Conservation (phyloP, 257 asterid genomes). For the Thymus mandschuricus region DNA sequence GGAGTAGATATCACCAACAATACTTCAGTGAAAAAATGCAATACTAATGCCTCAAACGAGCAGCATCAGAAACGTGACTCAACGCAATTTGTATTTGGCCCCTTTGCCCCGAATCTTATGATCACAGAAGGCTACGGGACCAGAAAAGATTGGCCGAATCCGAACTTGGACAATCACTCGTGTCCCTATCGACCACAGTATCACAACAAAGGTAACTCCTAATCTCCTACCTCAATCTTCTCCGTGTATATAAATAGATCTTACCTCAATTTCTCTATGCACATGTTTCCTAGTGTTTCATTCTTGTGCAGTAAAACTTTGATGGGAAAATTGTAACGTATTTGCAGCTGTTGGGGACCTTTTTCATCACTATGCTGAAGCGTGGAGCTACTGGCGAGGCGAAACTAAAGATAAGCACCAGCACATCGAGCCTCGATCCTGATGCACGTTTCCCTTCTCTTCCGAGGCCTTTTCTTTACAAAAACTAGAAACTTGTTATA, state of each 20-base stretch:
- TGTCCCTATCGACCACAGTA: conserved; percentile 53
- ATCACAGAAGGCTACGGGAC: conserved; percentile 25
- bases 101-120: conserved; percentile 47
- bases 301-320: too few relatives aligned
- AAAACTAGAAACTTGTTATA: not conserved
- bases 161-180: conserved; percentile 45
- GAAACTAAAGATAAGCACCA: conserved; percentile 51
- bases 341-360: conserved; percentile 53
- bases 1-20: conserved; percentile 69
- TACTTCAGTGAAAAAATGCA: conserved; percentile 42
- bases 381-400: conserved; percentile 59
- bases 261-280: too few relatives aligned
- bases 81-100: conserved; percentile 54
- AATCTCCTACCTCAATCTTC: not conserved
- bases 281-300: too few relatives aligned
- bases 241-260: not conserved
- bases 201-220: conserved; percentile 54
- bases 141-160: conserved; percentile 36
- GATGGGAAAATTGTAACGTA: not conserved
- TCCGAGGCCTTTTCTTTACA: not conserved
- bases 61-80: conserved; percentile 39
- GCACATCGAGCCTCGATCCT: conserved; percentile 30
- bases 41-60: conserved; percentile 38
- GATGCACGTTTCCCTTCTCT: too few relatives aligned
- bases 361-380: conserved; percentile 61